Percentiles rank a stretch among this genome's conserved stretches.
Evolutionary conservation across 1,139 yeast genomes (phyloP).

Genomic region (Yamadazyma oceani): DNA sequence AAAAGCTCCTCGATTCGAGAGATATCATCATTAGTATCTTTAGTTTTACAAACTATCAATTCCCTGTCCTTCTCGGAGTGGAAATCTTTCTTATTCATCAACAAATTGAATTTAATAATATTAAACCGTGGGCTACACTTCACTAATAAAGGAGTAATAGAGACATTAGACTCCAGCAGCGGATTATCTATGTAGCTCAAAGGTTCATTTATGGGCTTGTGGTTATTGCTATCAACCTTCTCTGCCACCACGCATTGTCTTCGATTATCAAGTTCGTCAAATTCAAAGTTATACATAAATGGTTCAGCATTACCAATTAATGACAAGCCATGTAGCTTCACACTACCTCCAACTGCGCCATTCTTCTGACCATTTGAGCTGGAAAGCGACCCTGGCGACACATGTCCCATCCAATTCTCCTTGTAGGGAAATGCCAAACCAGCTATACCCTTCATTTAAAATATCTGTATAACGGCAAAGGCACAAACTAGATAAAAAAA

Average conservation of each 20-base stretch:
- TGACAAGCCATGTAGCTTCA: slow-evolving; percentile 24
- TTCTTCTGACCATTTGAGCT: too few species aligned
- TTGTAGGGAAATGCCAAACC: slow-evolving; percentile 28
- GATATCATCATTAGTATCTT: slow-evolving; percentile 15
- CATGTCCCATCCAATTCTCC: too few species aligned
- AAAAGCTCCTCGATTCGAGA: neutral
- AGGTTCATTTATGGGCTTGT: slow-evolving; percentile 16
- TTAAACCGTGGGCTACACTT: slow-evolving; percentile 23
- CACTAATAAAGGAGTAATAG: slow-evolving; percentile 27
- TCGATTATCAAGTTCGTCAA: slow-evolving; percentile 14
- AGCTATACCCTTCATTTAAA: slow-evolving; percentile 7
- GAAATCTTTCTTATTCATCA: too few species aligned
- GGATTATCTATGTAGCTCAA: slow-evolving; percentile 27
- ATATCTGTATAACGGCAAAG: too few species aligned
- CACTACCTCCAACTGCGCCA: too few species aligned
- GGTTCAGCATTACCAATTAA: slow-evolving; percentile 25
- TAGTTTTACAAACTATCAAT: slow-evolving; percentile 28
- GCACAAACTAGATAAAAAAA: neutral
- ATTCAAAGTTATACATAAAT: slow-evolving; percentile 19
- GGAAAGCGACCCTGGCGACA: too few species aligned
- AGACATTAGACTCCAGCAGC: neutral
- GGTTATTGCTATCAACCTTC: slow-evolving; percentile 16
- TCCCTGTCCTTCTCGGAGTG: too few species aligned
- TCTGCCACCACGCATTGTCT: slow-evolving; percentile 18
- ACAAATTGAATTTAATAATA: slow-evolving; percentile 29